Evolutionary conservation across 2,329 filamentous ascomycete genomes (phyloP).

Genomic region (Ascochyta lentis): DNA sequence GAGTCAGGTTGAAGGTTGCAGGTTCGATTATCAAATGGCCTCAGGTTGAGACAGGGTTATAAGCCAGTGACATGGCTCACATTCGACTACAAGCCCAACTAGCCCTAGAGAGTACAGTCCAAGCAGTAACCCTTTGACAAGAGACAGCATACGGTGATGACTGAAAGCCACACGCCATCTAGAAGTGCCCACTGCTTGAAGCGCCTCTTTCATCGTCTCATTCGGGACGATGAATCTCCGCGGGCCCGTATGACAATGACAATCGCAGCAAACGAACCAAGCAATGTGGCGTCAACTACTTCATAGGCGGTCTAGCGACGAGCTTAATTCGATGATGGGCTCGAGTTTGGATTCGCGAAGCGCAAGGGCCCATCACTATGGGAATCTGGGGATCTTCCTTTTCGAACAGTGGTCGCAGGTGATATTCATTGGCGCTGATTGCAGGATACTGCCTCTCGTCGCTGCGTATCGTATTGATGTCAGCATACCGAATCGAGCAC

Average conservation of each 20-base stretch:
- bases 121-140: conserved; percentile 8
- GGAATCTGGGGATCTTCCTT: neutral
- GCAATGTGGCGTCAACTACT: neutral
- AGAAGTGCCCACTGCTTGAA: conserved; percentile 1
- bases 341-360: neutral
- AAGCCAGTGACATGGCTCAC: neutral
- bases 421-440: neutral
- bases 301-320: neutral
- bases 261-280: neutral
- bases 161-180: conserved; percentile 1
- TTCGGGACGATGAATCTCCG: neutral
- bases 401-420: neutral
- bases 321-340: neutral
- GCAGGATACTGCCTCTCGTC: neutral
- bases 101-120: neutral
- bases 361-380: neutral
- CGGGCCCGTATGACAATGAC: neutral
- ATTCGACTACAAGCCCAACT: neutral
- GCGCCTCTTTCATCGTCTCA: neutral
- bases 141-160: neutral
- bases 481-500: neutral
- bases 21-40: neutral
- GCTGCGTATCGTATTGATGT: neutral
- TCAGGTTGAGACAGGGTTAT: conserved; percentile 11
- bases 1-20: neutral